phyloP scores from a whole-genome alignment of 2,329 filamentous ascomycete species.

The Alternaria postmessia region DNA sequence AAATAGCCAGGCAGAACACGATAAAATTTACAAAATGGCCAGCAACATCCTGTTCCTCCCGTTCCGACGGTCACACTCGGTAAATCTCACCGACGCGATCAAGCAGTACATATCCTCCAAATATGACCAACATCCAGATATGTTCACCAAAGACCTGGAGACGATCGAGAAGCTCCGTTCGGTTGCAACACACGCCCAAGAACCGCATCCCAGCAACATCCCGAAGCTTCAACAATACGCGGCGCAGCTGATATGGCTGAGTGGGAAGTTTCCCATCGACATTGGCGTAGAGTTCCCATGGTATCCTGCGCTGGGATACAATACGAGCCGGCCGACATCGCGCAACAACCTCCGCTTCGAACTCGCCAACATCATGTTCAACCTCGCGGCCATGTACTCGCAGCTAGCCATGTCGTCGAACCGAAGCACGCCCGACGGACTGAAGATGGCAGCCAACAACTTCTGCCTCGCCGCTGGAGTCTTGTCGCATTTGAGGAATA shows the following conservation, averaged over 20 bases:
- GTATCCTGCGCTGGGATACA: constrained; percentile 94
- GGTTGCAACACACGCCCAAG: constrained; percentile 87
- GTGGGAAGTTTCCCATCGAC: constrained; percentile 95
- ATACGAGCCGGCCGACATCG: constrained; percentile 74
- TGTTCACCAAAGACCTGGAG: constrained; percentile 90
- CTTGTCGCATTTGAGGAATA: constrained; percentile 76
- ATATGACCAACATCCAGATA: constrained; percentile 98
- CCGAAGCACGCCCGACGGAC: constrained; percentile 77
- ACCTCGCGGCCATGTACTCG: constrained; percentile 90
- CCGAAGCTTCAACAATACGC: constrained; percentile 90
- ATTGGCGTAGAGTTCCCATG: constrained; percentile 95
- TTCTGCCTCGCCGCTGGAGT: constrained; percentile 89
- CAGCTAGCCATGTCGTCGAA: constrained; percentile 87
- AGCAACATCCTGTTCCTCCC: constrained; percentile 78
- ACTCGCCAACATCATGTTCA: constrained; percentile 90
- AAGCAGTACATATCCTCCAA: constrained; percentile 96
- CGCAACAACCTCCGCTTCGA: constrained; percentile 80
- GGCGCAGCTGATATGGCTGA: constrained; percentile 90
- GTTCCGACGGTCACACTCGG: constrained; percentile 83
- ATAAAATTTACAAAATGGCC: constrained; percentile 20
- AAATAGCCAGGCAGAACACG: neutral
- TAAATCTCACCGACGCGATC: constrained; percentile 82
- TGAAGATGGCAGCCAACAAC: constrained; percentile 88
- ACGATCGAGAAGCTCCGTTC: constrained; percentile 82
- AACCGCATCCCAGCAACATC: constrained; percentile 86